Base-by-base conservation (phyloP, 805 yeast genomes). In the Myxozyma vanderwaltii region DNA sequence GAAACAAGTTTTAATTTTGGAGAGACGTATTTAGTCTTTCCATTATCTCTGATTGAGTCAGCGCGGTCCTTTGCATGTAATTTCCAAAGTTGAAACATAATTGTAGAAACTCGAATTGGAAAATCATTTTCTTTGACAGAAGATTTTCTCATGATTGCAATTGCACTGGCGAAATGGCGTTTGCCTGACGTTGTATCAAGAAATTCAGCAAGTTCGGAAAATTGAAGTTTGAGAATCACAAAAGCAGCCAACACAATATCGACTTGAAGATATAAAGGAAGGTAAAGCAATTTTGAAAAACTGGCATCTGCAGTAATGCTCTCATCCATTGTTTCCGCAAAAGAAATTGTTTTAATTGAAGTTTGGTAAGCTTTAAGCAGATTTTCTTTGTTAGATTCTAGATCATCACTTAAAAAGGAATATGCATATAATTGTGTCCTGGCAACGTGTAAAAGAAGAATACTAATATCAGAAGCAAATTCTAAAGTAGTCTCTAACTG, bases 51-150 rank as follows among this genome's bases (percentile, higher is more conserved):
- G 12, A 50, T 27, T 8, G 64, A 48, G 15, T 62, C 64, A 8
- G 54, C 53, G 47, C 56, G 41, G 35, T 62, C 65, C 33, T 51
- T 62, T 51, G 86, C 82, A 72, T 88, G 88, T 59, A 91, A 78
- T 60, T 87, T 89, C 99, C 99, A 92, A 77, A 91, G 86, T 69
- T 91, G 91, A 68, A 88, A 82, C 94, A 94, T 89, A 59, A 94
- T 90, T 7, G 96, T 97, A 47, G 96, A 85, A 0, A 96, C 88
- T 65, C 98, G 81, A 71, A 89, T 89, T 0, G 97, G 89, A 79
- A 94, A 85, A 70, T 92, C 99, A 74, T 91, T 94, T 68, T 90
- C 90, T 67, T 89, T 77, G 29, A 92, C 86, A 0, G 97, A 89
- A 0, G 96, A 95, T 60, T 84, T 84, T 58, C 84, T 81, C 1